Base-by-base conservation (phyloP, 805 yeast species). In the Saccharomycodes ludwigii region DNA sequence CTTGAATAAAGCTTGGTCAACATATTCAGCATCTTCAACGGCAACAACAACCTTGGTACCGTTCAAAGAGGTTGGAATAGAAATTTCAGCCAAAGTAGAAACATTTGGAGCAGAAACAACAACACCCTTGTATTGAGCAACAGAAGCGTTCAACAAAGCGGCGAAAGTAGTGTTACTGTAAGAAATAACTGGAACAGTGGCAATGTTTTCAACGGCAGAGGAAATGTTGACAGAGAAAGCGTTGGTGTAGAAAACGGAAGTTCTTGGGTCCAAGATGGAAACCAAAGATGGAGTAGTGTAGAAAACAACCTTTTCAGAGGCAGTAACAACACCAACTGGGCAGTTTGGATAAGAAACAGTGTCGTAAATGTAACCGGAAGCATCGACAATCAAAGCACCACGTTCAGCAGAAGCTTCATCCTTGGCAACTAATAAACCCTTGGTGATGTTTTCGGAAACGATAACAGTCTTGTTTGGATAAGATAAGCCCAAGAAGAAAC, bases 281-380 rank as follows among this genome's bases (percentile, higher is more conserved):
- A 54, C 47, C 17, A 31, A 21, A 10, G 51, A 39, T 16, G 49
- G 40, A 7, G 45, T 50, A 30, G 39, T 43, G 43, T 39, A 52
- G 46, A 46, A 54, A 8, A 34, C 26, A 8, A 47, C 52, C 8
- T 39, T 32, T 3, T 30, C 32, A 11, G 31, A 24, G 16, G 20
- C 40, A 30, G 38, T 26, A 17, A 46, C 40, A 30, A 44, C 30
- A 37, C 55, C 59, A 9, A 52, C 30, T 36, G 49, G 48, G 21
- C 43, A 25, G 31, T 46, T 15, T 31, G 54, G 50, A 30, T 43
- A 38, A 27, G 40, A 43, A 10, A 41, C 34, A 27, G 54, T 57
- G 6, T 56, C 39, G 38, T 45, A 54, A 18, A 54, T 44, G 21
- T 43, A 35, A 12, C 43, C 44, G 5, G 36, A 35, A 22, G 33